Conservation (phyloP, 1,284 basidiomycete species). For the Ganoderma resinaceum region DNA sequence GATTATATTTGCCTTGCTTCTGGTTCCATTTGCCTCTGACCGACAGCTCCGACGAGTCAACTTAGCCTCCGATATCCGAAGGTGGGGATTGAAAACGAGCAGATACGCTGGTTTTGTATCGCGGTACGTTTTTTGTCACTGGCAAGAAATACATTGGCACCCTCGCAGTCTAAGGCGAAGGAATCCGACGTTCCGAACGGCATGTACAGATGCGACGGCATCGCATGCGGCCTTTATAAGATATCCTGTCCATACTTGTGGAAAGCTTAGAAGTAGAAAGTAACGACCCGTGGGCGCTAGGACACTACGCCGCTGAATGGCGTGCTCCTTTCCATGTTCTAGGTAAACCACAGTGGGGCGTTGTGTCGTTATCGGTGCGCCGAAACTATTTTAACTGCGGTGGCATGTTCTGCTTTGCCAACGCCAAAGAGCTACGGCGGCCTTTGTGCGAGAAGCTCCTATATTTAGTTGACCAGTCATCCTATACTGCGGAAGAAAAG, state of each 20-base stretch:
- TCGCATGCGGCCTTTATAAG: constrained; percentile 18
- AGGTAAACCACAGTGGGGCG: not conserved
- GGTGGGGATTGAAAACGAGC: not conserved
- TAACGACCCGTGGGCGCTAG: no score
- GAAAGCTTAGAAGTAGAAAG: not conserved
- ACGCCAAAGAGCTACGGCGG: not conserved
- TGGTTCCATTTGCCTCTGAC: not conserved
- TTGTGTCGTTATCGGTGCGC: not conserved
- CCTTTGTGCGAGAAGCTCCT: not conserved
- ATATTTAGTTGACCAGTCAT: not conserved
- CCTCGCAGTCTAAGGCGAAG: not conserved
- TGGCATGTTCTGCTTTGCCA: not conserved
- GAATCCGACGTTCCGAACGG: not conserved
- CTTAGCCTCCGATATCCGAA: no score
- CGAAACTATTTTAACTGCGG: no score
- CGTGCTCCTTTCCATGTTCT: not conserved
- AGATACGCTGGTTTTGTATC: not conserved
- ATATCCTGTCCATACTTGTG: not conserved
- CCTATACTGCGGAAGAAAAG: not conserved
- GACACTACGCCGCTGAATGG: not conserved
- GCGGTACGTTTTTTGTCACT: not conserved
- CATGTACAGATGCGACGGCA: constrained; percentile 24
- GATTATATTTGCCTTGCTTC: not conserved
- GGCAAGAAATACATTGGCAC: no score
- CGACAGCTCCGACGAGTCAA: not conserved